Evolutionary conservation across 2,329 filamentous ascomycete genomes (phyloP), one percentile per base, ranked within the genome.

Genomic region (Helotiales sp.): DNA sequence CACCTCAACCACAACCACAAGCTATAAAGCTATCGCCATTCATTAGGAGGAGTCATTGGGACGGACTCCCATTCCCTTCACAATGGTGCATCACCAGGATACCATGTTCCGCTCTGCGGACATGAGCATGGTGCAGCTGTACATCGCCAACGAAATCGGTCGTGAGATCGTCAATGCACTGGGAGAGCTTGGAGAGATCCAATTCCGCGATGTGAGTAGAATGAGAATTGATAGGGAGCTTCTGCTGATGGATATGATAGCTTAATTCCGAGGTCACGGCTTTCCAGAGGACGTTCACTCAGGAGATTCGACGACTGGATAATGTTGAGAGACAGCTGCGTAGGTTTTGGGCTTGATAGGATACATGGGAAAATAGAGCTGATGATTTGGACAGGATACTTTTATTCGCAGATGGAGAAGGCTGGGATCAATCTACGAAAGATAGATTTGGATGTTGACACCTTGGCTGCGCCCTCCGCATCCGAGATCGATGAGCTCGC

Each of bases 121-220:
- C 77, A 99, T 99, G 95, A 97, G 92, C 83, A 89, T 99, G 88
- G 96, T 96, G 72, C 95, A 99, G 87, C 89, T 99, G 72, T 99
- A 98, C 79, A 96, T 99, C 71, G 91, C 95, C 72, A 98, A 97
- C 74, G 95, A 99, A 82, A 98, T 99, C 69, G 93, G 95, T 69
- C 87, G 95, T 73, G 96, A 99, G 80, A 93, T 97, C 69, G 93
- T 98, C 63, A 96, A 93, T 72, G 93, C 93, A 56, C 81, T 99
- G 65, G 95, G 95, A 72, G 95, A 99, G 83, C 85, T 99, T 71
- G 95, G 95, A 58, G 84, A 95, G 70, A 93, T 98, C 75, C 93
- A 98, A 77, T 99, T 99, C 74, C 86, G 95, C 77, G 95, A 99
- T 83, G 93, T 98, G 82, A 54, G 68, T 57, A 33, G 52, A 8